Conservation (phyloP, 164 flowering plant species). For the Aristolochia californica region DNA sequence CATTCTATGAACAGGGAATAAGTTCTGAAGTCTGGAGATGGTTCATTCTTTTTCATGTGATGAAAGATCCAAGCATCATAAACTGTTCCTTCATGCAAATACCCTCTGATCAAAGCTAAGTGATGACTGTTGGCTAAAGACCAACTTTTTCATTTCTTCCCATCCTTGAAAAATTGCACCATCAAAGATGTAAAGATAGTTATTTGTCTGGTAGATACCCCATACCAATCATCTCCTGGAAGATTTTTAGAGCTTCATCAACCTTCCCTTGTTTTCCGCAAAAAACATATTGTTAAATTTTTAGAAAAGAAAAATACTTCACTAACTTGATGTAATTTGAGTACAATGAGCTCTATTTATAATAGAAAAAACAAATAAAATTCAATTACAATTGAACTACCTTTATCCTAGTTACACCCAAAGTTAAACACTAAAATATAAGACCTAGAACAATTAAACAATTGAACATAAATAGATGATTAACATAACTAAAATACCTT, state of each 20-base stretch:
- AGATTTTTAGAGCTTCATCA: constrained; percentile 49
- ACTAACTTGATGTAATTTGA: too few relatives aligned
- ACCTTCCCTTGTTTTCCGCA: constrained; percentile 68
- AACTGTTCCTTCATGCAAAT: constrained; percentile 38
- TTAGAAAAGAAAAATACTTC: too few relatives aligned
- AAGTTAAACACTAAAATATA: too few relatives aligned
- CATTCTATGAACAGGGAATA: constrained; percentile 62
- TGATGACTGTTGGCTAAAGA: constrained; percentile 55
- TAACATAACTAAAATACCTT: too few relatives aligned
- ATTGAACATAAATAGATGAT: too few relatives aligned
- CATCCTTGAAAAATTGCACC: constrained; percentile 39
- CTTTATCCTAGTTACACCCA: too few relatives aligned
- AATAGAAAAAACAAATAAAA: too few relatives aligned
- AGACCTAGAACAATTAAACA: too few relatives aligned
- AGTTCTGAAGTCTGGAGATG: constrained; percentile 72
- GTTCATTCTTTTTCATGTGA: constrained; percentile 50
- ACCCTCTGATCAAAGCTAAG: constrained; percentile 70
- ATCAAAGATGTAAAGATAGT: constrained; percentile 70
- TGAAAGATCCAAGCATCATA: constrained; percentile 62
- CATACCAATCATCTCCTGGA: constrained; percentile 49
- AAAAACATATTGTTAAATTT: too few relatives aligned
- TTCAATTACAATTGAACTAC: too few relatives aligned
- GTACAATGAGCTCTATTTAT: too few relatives aligned
- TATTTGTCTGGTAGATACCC: constrained; percentile 56
- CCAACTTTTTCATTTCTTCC: constrained; percentile 48